These are phyloP conservation scores for Ustilago sp. DNA, from an alignment of 1,284 basidiomycete genomes.

Conservation along the genomic window DNA sequence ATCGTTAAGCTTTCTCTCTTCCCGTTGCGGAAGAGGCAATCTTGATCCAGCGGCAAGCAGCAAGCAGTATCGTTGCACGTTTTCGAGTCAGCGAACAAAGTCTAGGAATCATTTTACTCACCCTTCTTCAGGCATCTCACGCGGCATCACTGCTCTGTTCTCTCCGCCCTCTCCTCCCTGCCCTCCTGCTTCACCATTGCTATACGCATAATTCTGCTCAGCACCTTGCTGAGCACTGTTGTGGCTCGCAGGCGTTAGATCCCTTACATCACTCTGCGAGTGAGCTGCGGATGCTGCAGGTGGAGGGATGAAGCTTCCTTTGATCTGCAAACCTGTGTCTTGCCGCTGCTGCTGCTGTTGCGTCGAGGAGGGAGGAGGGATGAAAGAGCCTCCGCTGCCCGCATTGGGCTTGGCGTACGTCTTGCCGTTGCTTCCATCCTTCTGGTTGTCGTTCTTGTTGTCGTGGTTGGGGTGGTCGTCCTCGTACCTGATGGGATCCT, in stretches of 20 bases:
- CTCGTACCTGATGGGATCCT: slow-evolving; percentile 47
- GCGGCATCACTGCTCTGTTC: slow-evolving; percentile 79
- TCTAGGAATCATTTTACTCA: slow-evolving; percentile 74
- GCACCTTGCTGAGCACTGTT: slow-evolving; percentile 14
- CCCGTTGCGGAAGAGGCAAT: slow-evolving; percentile 10
- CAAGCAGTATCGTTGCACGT: neutral
- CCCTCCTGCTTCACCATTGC: neutral
- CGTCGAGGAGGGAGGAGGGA: slow-evolving; percentile 32
- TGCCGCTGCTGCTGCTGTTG: slow-evolving; percentile 10
- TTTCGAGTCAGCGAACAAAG: slow-evolving; percentile 5
- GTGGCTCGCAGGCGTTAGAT: slow-evolving; percentile 32
- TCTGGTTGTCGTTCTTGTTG: neutral
- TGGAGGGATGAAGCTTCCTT: slow-evolving; percentile 50
- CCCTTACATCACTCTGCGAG: slow-evolving; percentile 34
- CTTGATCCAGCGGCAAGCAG: slow-evolving; percentile 11
- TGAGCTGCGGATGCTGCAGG: slow-evolving; percentile 21
- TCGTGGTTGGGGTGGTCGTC: slow-evolving; percentile 20
- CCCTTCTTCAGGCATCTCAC: slow-evolving; percentile 99
- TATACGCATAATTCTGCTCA: slow-evolving; percentile 8
- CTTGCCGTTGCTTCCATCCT: slow-evolving; percentile 7
- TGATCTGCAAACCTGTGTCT: slow-evolving; percentile 42
- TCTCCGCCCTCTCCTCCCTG: slow-evolving; percentile 9
- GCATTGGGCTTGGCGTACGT: slow-evolving; percentile 11
- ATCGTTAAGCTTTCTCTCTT: slow-evolving; percentile 27
- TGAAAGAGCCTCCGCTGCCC: slow-evolving; percentile 30